Evolutionary conservation across 2,329 filamentous ascomycete genomes (phyloP).

Genomic region (Talaromyces sp.): DNA sequence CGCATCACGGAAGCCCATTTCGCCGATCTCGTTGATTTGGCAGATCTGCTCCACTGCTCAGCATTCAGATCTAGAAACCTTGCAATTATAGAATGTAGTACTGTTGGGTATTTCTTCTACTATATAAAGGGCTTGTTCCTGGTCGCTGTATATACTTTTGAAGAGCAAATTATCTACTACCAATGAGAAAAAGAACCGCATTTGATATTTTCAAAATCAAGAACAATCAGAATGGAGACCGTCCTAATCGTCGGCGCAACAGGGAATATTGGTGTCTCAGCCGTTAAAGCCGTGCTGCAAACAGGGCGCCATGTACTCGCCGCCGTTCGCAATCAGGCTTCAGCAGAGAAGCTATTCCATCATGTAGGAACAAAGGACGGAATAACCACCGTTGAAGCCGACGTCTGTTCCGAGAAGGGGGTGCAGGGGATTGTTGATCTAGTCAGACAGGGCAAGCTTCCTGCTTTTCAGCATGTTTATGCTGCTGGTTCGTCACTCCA

Average conservation of each 20-base stretch:
- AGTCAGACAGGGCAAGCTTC: conserved; percentile 11
- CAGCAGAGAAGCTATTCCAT: conserved; percentile 10
- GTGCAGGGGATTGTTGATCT: conserved; percentile 4
- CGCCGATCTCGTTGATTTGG: neutral
- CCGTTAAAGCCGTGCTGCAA: neutral
- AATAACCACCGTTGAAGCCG: conserved; percentile 8
- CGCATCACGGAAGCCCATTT: neutral
- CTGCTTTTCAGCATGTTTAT: conserved; percentile 14
- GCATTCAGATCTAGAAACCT: neutral
- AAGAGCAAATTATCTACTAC: neutral
- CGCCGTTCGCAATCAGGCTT: conserved; percentile 12
- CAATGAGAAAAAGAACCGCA: neutral
- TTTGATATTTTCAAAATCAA: neutral
- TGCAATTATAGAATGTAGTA: neutral
- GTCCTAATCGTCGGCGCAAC: conserved; percentile 14
- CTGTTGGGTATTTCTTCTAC: neutral
- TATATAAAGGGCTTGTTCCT: neutral
- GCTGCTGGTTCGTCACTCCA: conserved; percentile 2
- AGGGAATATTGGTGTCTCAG: conserved; percentile 12
- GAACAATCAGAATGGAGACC: conserved; percentile 12
- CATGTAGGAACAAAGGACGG: conserved; percentile 9
- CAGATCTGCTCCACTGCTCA: neutral
- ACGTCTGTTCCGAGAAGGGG: conserved; percentile 5
- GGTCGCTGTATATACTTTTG: neutral
- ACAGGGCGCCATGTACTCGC: conserved; percentile 7